Evolutionary conservation across 108 stramenopile species (phyloP), one percentile per base, ranked within the genome.

Genomic region (Skeletonema marinoi): DNA sequence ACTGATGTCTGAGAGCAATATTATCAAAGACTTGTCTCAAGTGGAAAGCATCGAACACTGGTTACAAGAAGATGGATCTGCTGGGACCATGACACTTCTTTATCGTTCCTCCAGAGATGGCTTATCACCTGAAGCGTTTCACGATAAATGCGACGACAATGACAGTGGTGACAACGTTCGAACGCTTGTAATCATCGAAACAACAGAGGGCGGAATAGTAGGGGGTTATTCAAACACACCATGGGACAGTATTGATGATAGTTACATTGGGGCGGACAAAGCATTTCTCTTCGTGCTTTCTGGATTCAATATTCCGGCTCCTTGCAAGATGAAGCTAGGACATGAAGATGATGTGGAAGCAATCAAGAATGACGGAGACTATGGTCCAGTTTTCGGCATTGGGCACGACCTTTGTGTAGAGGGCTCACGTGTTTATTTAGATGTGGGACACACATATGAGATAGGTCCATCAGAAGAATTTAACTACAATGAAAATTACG

Each of bases 271-370:
- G 13, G 65, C 74, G 11, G 56, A 60, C 65, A 75, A 75, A 35
- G 74, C 74, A 41, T 75, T 75, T 13, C 50, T 75, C 25, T 75
- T 75, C 3, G 74, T 12, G 2, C 16, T 75, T 8, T 51, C 65
- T 29, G 74, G 65, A 39, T 39, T 25, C 4, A 51, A 32, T 32
- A 56, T 41, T 35, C 3, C 32, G 1, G 46, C 59, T 31, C 72
- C 61, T 19, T 56, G 68, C 46, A 72, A 72, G 56, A 62, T 61
- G 61, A 72, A 41, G 39, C 29, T 62, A 48, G 54, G 36, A 35
- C n/a, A 60, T 50, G 6, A 16, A 25, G 46, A 62, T 35, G 46
- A 67, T 31, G 10, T 4, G 1, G 4, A 59, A 2, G 65, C 67
- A 61, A 68, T 68, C 4, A 36, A 4, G 6, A 7, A 50, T 19